These are phyloP conservation scores for Volvox africanus DNA, from an alignment of 139 green algal genomes.

Conservation along the genomic window DNA sequence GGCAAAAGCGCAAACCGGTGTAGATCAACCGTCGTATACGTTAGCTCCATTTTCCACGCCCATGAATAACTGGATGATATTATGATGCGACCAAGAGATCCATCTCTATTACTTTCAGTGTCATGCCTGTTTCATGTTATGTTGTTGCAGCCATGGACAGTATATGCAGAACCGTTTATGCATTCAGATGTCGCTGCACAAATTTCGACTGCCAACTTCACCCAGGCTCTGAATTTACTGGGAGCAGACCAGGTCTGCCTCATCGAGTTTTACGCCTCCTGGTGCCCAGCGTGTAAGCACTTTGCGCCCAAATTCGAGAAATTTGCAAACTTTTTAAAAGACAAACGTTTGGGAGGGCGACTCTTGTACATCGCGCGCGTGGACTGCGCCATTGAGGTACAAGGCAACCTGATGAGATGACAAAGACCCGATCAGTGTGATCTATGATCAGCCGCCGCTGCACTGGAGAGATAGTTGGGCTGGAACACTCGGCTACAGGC, in stretches of 20 bases:
- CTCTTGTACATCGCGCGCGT: conserved; percentile 16
- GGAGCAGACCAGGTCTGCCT: not conserved
- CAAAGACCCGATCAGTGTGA: too few species aligned
- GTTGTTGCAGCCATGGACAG: not conserved
- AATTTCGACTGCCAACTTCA: conserved; percentile 10
- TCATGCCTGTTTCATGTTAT: not conserved
- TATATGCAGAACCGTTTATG: not conserved
- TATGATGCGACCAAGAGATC: not conserved
- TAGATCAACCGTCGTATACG: not conserved
- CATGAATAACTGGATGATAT: not conserved
- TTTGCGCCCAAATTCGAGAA: conserved; percentile 41
- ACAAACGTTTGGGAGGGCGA: not conserved
- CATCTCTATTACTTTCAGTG: not conserved
- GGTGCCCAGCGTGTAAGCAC: conserved; percentile 34
- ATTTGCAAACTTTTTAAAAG: not conserved
- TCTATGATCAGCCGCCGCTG: too few species aligned
- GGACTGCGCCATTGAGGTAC: conserved; percentile 34
- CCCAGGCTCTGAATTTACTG: not conserved
- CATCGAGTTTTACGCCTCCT: conserved; percentile 10
- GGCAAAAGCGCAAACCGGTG: too few species aligned
- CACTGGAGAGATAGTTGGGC: too few species aligned
- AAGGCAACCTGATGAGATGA: not conserved
- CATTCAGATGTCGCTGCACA: not conserved
- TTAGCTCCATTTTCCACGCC: not conserved
- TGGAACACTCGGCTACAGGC: not conserved